A percentile compares a stretch with the other conserved stretches of the same genome.
phyloP scores from a whole-genome alignment of 495 filamentous ascomycete species.

The Hyaloscypha bicolor region DNA sequence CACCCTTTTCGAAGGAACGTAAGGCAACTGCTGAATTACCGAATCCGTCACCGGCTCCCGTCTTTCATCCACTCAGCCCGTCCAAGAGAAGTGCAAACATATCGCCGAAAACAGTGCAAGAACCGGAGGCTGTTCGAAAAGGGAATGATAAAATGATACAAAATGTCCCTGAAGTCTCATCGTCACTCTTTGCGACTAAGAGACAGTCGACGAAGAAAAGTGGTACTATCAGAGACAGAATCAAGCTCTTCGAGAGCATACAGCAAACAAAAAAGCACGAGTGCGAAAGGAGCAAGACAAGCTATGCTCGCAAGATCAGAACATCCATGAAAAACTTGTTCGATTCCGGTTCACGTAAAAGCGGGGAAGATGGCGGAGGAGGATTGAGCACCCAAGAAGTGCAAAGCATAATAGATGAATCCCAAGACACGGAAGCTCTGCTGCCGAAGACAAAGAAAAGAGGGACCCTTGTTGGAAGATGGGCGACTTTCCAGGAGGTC shows the following conservation, averaged over 20 bases:
- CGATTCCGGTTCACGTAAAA: slow-evolving; percentile 36
- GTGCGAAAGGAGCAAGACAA: neutral
- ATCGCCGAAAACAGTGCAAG: slow-evolving; percentile 12
- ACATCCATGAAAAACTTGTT: slow-evolving; percentile 33
- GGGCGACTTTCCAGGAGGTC: neutral
- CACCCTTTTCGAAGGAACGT: neutral
- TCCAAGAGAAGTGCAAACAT: slow-evolving; percentile 3
- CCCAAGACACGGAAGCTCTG: neutral
- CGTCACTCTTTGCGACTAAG: neutral
- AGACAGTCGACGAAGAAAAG: neutral
- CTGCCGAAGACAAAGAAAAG: neutral
- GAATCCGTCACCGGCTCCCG: neutral
- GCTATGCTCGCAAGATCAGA: slow-evolving; percentile 8
- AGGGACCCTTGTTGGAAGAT: neutral
- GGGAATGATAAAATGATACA: neutral
- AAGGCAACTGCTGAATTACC: neutral
- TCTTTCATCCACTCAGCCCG: neutral
- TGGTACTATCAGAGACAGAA: slow-evolving; percentile 13
- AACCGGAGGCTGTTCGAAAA: neutral
- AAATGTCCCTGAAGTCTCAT: neutral
- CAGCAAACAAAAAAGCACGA: neutral
- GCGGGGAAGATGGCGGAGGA: slow-evolving; percentile 20
- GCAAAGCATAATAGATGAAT: slow-evolving; percentile 5
- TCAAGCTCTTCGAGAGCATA: slow-evolving; percentile 17
- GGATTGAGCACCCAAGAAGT: slow-evolving; percentile 2